Conservation (phyloP, 768 basidiomycete species). For the Agaricus bisporus region DNA sequence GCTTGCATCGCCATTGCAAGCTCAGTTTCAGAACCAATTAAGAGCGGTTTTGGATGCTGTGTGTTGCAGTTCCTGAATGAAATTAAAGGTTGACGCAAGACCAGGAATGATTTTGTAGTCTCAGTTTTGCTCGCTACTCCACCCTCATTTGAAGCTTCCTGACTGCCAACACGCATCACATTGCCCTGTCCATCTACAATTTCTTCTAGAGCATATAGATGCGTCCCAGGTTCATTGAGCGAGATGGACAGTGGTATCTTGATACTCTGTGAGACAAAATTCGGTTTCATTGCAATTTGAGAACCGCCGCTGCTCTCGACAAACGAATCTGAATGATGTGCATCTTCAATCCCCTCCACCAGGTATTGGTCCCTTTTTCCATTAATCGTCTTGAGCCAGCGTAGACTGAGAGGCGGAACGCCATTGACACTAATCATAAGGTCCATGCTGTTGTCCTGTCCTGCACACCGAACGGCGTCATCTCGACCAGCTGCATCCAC, state of each 20-base stretch:
- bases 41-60: slow-evolving; percentile 62
- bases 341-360: slow-evolving; percentile 80
- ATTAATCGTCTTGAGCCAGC: slow-evolving; percentile 68
- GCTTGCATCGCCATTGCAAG: slow-evolving; percentile 48
- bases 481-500: slow-evolving; percentile 29
- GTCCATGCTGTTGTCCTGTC: slow-evolving; percentile 51
- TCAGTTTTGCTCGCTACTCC: slow-evolving; percentile 32
- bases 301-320: slow-evolving; percentile 7
- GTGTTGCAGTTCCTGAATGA: slow-evolving; percentile 72
- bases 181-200: slow-evolving; percentile 85
- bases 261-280: slow-evolving; percentile 44
- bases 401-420: slow-evolving; percentile 70
- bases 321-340: slow-evolving; percentile 27
- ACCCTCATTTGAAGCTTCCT: slow-evolving; percentile 15
- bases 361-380: slow-evolving; percentile 63
- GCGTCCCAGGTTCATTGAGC: slow-evolving; percentile 56
- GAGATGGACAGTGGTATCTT: slow-evolving; percentile 64
- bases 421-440: slow-evolving; percentile 63
- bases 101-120: slow-evolving; percentile 54
- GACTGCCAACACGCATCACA: slow-evolving; percentile 41
- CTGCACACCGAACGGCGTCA: slow-evolving; percentile 59
- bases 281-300: slow-evolving; percentile 4
- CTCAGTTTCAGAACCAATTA: slow-evolving; percentile 61
- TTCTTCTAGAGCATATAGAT: slow-evolving; percentile 72
- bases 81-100: slow-evolving; percentile 65